Evolutionary conservation across 2,329 filamentous ascomycete genomes (phyloP), one percentile per base, ranked within the genome.

Genomic region (Claviceps lovelessii): DNA sequence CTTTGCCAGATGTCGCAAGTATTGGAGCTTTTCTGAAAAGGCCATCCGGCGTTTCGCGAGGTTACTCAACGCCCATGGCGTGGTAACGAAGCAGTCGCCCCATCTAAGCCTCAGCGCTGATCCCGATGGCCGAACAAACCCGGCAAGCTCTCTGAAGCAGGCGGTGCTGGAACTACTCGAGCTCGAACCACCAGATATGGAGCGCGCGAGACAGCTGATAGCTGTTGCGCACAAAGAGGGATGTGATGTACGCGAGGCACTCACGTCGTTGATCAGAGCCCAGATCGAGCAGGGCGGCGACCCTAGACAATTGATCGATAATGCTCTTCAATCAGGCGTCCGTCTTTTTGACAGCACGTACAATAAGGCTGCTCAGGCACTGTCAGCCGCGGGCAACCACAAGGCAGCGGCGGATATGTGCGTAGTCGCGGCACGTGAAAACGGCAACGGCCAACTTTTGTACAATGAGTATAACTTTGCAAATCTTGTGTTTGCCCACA

Each of bases 151-250:
- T 53, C 66, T 80, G 15, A 70, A 72, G n/a, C 64, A 78, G 5
- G 76, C 73, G 9, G 71, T 80, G 9, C 60, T 70, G 10, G 74
- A 75, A 2, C 66, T 70, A 15, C 60, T 79, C 52, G 63, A 63
- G 17, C 49, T 61, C 17, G 62, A 69, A 42, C 62, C 61, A 4
- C 55, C 61, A 3, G 60, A 63, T 47, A 56, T 68, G 50, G 55
- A 61, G 49, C 49, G 61, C 23, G 74, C 76, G 1, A 63, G 69
- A 19, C 59, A 58, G 0, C 63, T 79, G 17, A 67, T 80, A 6
- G 61, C 62, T 6, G 60, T 63, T 35, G 73, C 74, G 0, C 66
- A 73, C 41, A 52, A 58, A 1, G 61, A 67, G 11, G 76, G 74
- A 5, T 61, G 69, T 11, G 71, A 79, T 55, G 67, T 76, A 5